Evolutionary conservation across 208 protist genomes (phyloP), one percentile per base, ranked within the genome.

Genomic region (Trypanosoma cruzi): DNA sequence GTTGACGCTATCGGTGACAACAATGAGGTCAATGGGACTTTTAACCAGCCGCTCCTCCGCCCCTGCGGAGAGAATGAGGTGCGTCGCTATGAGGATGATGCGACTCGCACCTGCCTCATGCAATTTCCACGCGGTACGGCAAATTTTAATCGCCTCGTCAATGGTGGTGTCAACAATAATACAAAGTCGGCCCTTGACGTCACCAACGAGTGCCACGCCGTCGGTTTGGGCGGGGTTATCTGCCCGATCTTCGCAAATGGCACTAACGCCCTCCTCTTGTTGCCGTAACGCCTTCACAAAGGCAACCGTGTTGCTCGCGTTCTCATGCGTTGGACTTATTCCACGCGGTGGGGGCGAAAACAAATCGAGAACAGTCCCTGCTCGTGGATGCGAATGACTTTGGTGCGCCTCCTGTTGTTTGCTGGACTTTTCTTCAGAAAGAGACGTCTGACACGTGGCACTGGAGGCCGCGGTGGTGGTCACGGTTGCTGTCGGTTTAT

Each of bases 1-100:
- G 36, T 89, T 82, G 2, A 96, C 76, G 58, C 82, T 93, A 63
- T 96, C 91, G 4, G 87, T 92, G 18, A 93, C 86, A 29, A 96
- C 72, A 31, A 93, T 79, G 10, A 92, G 71, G 13, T 94, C 88
- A 61, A 96, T 89, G 4, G 91, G 91, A 18, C 85, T 76, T 8
- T 86, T 65, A 14, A 85, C 71, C n/a, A 96, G 75, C 42, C 86
- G 77, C 57, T 89, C 80, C 13, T 82, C 59, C 7, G 81, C 75
- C 49, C 81, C 70, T 10, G 85, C 91, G 13, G 87, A 82, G 64
- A 95, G 69, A 42, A 93, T 81, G 26, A 85, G 84, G 69, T 96
- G 91, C 37, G 89, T 94, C 18, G 88, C 88, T 40, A 90, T 68
- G 14, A 90, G 50, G 36, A 93, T 81, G 42, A 96, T 84, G 20